Evolutionary conservation across 305 asterid genomes (phyloP).

Genomic region (Rubia tinctorum): DNA sequence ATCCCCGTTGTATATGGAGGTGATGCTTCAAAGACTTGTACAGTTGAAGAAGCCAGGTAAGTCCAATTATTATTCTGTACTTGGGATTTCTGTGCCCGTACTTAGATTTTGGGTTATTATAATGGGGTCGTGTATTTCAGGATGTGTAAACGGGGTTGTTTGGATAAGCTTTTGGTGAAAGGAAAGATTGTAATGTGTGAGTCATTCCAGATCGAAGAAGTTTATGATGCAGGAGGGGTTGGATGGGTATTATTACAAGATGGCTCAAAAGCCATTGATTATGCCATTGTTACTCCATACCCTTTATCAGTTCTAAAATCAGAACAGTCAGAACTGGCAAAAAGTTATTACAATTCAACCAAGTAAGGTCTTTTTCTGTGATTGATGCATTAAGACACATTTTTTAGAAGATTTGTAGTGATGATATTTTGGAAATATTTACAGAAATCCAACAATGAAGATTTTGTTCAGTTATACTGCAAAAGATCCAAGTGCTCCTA

Average conservation of each 20-base stretch:
- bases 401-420: no score
- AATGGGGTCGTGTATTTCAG: slow-evolving; percentile 24
- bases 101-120: no score
- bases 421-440: background rate
- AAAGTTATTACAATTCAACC: background rate
- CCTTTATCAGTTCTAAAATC: background rate
- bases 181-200: slow-evolving; percentile 57
- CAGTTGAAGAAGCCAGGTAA: background rate
- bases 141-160: slow-evolving; percentile 22
- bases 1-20: slow-evolving; percentile 8
- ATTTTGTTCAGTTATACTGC: background rate
- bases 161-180: slow-evolving; percentile 32
- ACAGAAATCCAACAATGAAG: background rate
- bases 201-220: background rate
- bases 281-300: background rate
- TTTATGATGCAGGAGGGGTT: background rate
- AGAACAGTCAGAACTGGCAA: background rate
- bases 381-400: no score
- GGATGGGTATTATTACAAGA: background rate
- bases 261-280: background rate
- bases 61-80: no score
- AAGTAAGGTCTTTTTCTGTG: background rate
- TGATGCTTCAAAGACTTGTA: background rate
- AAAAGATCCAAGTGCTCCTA: background rate
- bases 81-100: no score